Base-by-base conservation (phyloP, 1,284 basidiomycete species). In the Naganishia sp. region DNA sequence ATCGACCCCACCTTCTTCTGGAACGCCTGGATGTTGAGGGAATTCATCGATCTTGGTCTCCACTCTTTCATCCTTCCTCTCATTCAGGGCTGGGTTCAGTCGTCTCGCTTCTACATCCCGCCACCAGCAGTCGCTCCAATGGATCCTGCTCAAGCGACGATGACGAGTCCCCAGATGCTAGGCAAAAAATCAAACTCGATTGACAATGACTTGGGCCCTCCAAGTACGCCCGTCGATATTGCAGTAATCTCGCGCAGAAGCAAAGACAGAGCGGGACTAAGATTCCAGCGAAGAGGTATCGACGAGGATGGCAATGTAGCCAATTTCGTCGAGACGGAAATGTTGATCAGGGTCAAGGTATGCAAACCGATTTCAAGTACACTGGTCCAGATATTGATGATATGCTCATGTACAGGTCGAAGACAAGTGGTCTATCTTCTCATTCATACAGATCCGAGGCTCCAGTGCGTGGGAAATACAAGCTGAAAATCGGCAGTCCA, bases 61-160 rank as follows among this genome's bases (percentile, higher is more conserved):
- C 90, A 94, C 77, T 82, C 87, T 2, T 94, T 89, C 73, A 85
- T 94, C 55, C 81, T 94, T 2, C 92, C 92, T 0, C 83, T 95
- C 59, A 89, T 93, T 85, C 92, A 96, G 81, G 93, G 92, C 3
- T 94, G 88, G 79, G 88, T 88, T 69, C 90, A 93, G 74, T 82
- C 86, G 0, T 78, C 89, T 0, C 79, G 83, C 1, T 89, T 93
- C 75, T 76, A 77, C 36, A 81, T 93, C 43, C 88, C 90, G 0
- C 60, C 65, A 4, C 33, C 52, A 33, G 31, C 64, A 44, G 6
- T 16, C 18, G 42, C 50, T 45, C 55, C 56, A 10, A 55, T 55
- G 18, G 59, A 55, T 48, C 66, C 55, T 7, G 45, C 49, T 25
- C 55, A 55, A 55, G 43, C 55, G 25, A 65, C 44, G 13, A 13